These are phyloP conservation scores for Aspergillus sp. DNA, from an alignment of 2,329 filamentous ascomycete species.

Conservation along the genomic window DNA sequence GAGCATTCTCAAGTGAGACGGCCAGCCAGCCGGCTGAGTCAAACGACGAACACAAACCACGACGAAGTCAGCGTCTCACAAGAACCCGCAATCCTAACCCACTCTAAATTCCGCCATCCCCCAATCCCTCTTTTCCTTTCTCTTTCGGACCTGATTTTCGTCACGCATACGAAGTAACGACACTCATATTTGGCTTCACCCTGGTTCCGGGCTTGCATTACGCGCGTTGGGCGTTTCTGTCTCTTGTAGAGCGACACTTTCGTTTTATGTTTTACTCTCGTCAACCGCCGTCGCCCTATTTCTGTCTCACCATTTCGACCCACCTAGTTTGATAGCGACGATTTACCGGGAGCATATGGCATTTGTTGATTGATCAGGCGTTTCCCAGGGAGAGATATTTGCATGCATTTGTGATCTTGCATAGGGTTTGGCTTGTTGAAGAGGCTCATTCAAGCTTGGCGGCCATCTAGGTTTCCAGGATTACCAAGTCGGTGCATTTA, in stretches of 20 bases:
- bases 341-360: conserved; percentile 9
- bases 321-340: conserved; percentile 2
- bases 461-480: neutral
- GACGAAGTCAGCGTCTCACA: conserved; percentile 20
- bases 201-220: conserved; percentile 11
- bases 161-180: conserved; percentile 10
- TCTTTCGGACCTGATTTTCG: neutral
- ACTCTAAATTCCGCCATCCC: neutral
- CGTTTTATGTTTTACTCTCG: neutral
- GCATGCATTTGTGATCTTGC: conserved; percentile 7
- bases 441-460: neutral
- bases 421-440: conserved; percentile 2
- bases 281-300: neutral
- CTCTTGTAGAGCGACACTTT: conserved; percentile 1
- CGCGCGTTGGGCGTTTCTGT: conserved; percentile 12
- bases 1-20: conserved; percentile 8
- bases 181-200: conserved; percentile 3
- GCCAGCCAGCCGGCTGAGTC: conserved; percentile 12
- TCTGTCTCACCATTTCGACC: neutral
- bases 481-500: no score
- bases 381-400: conserved; percentile 4
- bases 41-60: conserved; percentile 15
- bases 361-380: conserved; percentile 10
- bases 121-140: neutral
- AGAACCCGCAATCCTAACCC: conserved; percentile 13